Evolutionary conservation across 192 early-diverging fungal genomes (phyloP), one percentile per base, ranked within the genome.

Genomic region (Backusella luteola): DNA sequence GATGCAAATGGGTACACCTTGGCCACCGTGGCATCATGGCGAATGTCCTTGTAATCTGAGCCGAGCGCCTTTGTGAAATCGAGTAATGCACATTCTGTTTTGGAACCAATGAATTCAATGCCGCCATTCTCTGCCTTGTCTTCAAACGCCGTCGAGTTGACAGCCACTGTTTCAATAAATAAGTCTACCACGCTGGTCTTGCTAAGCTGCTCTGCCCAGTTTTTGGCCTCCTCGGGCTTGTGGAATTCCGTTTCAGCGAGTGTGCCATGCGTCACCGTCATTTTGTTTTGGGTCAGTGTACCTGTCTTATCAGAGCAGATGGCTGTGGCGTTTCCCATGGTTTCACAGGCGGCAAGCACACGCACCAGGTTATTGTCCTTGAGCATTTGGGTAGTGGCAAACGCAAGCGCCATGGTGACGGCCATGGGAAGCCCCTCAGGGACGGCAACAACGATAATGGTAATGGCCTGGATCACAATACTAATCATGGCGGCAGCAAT

Each of bases 271-370:
- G 93, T 91, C 4, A 94, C 91, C 0, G 91, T 93, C 93, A 94
- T 94, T 75, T 85, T 87, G 81, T 94, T 94, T 80, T 92, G 88
- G 2, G 94, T 95, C 73, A 95, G 81, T 2, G 94, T 95, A 23
- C 94, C 94, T 2, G 94, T 95, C 83, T 95, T 95, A 80, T 95
- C 94, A 2, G 93, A 93, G 85, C 93, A 95, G 4, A 95, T 89
- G 34, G 91, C 87, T 0, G 93, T 94, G n/a, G 91, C 93, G 39
- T 90, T 90, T 52, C 94, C 94, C 90, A 94, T 92, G 41, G 91
- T 93, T 83, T 94, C 95, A 74, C 90, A 93, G 3, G 90, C 90
- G 9, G 94, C 86, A 67, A 95, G 87, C 38, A 91, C 87, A 76
- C 94, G 89, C 38, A 95, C 94, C 70, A 95, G 85, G 81, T 92